phyloP scores from a whole-genome alignment of 177 flowering plant genomes.

The Vitis hybrid region DNA sequence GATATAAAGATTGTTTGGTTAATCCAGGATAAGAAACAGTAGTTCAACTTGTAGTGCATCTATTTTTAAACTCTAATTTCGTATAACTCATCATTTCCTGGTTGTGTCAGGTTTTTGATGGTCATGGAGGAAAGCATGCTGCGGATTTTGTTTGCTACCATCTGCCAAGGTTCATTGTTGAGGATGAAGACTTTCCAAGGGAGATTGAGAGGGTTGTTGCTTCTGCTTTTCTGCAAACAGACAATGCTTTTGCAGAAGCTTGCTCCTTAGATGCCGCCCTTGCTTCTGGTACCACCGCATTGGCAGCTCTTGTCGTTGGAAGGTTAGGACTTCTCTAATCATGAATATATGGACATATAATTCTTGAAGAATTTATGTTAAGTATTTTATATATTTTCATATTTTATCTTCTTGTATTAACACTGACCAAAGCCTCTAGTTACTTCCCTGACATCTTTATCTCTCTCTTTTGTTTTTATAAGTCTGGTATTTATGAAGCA shows the following conservation, averaged over 20 bases:
- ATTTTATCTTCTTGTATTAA: too few relatives aligned
- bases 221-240: slow-evolving; percentile 87
- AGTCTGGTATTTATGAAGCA: too few relatives aligned
- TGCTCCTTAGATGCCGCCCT: slow-evolving; percentile 69
- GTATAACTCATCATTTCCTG: slow-evolving; percentile 5
- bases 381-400: too few relatives aligned
- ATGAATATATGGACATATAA: too few relatives aligned
- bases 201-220: slow-evolving; percentile 73
- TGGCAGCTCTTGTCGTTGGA: slow-evolving; percentile 85
- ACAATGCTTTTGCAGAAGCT: slow-evolving; percentile 85
- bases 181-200: slow-evolving; percentile 73
- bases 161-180: slow-evolving; percentile 73
- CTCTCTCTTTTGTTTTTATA: too few relatives aligned
- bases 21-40: background rate
- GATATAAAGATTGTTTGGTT: background rate
- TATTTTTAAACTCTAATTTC: background rate
- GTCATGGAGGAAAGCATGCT: slow-evolving; percentile 97
- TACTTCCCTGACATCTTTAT: too few relatives aligned
- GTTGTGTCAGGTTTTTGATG: slow-evolving; percentile 77
- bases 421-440: too few relatives aligned
- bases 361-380: too few relatives aligned
- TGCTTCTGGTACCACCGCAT: slow-evolving; percentile 95
- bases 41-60: background rate
- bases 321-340: slow-evolving; percentile 43
- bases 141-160: slow-evolving; percentile 86